Conservation (phyloP, 192 early-diverging fungal genomes). For the Chytriomyces confervae region DNA sequence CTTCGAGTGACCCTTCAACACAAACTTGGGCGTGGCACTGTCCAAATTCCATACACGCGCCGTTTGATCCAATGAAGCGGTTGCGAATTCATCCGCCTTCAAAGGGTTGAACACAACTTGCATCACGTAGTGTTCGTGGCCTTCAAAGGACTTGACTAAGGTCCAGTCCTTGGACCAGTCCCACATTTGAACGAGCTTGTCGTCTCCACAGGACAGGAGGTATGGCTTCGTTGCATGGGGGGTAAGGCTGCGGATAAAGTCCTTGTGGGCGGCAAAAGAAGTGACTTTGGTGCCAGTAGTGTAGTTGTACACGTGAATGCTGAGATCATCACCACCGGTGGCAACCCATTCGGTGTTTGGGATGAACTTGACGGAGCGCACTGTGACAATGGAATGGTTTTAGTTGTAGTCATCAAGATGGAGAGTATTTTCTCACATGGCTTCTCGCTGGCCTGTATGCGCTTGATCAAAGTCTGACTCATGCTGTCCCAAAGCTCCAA, state of each 20-base stretch:
- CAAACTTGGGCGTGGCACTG: conserved; percentile 61
- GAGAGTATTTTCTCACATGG: conserved; percentile 38
- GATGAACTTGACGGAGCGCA: conserved; percentile 93
- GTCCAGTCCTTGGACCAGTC: conserved; percentile 93
- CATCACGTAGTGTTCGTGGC: conserved; percentile 99
- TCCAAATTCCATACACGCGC: conserved; percentile 98
- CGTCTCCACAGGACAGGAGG: conserved; percentile 93
- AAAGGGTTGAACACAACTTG: conserved; percentile 96
- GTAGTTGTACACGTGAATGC: conserved; percentile 96
- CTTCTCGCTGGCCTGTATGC: background rate
- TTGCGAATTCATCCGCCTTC: conserved; percentile 87
- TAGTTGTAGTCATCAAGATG: background rate
- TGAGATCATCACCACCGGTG: conserved; percentile 97
- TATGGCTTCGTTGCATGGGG: conserved; percentile 97
- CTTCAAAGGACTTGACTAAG: conserved; percentile 74
- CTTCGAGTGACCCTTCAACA: conserved; percentile 94
- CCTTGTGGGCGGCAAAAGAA: conserved; percentile 67
- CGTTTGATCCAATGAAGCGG: conserved; percentile 92
- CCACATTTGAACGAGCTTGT: conserved; percentile 98
- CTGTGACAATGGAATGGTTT: conserved; percentile 35
- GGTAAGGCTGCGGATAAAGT: conserved; percentile 93
- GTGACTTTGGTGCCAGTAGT: conserved; percentile 66
- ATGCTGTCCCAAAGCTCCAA: conserved; percentile 94
- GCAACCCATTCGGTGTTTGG: conserved; percentile 92
- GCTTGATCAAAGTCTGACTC: background rate